phyloP scores from a whole-genome alignment of 2,329 filamentous ascomycete genomes.

The Colletotrichum karsti region DNA sequence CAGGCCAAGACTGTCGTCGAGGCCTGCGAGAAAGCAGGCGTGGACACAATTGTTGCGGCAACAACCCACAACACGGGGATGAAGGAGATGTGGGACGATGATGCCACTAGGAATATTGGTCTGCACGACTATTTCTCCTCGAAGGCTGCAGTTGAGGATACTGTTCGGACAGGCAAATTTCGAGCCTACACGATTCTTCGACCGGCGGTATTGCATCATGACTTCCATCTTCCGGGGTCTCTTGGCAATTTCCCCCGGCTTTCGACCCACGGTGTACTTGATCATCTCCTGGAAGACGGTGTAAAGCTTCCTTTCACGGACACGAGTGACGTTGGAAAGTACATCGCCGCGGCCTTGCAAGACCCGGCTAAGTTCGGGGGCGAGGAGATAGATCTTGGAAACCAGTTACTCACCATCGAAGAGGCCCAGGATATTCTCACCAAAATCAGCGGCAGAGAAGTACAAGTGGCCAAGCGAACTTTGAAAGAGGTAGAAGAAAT shows the following conservation, averaged over 20 bases:
- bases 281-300: constrained; percentile 32
- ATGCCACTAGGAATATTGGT: background rate
- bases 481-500: constrained; percentile 33
- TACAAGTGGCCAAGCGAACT: constrained; percentile 32
- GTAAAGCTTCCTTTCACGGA: constrained; percentile 38
- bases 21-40: constrained; percentile 40
- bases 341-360: constrained; percentile 40
- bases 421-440: constrained; percentile 37
- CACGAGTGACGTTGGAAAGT: constrained; percentile 40
- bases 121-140: constrained; percentile 44
- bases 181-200: constrained; percentile 43
- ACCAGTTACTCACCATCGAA: constrained; percentile 39
- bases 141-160: constrained; percentile 46
- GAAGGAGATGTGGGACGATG: constrained; percentile 35
- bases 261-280: constrained; percentile 36
- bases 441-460: constrained; percentile 39
- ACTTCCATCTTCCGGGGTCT: constrained; percentile 35
- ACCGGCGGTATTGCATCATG: constrained; percentile 37
- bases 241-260: constrained; percentile 39
- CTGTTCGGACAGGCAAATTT: constrained; percentile 38
- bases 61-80: constrained; percentile 34
- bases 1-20: constrained; percentile 42
- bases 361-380: constrained; percentile 38
- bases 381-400: constrained; percentile 40
- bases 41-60: constrained; percentile 36